phyloP scores from a whole-genome alignment of 2,329 filamentous ascomycete genomes.

The Fusarium gaditjirri region DNA sequence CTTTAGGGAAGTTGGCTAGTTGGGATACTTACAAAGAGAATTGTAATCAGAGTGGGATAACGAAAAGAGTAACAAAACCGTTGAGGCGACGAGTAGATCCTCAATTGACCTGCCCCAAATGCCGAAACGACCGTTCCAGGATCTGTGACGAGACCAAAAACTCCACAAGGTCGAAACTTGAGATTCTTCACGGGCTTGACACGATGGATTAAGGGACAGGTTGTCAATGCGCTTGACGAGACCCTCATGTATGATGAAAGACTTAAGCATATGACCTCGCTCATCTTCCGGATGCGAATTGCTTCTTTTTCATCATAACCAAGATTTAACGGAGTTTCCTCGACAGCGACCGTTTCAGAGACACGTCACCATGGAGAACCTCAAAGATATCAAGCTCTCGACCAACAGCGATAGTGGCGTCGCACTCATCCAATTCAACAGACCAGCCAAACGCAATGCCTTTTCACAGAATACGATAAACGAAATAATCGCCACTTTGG shows the following conservation, averaged over 20 bases:
- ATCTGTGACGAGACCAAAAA: slow-evolving; percentile 8
- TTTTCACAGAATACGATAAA: slow-evolving; percentile 30
- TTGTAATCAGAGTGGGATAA: slow-evolving; percentile 8
- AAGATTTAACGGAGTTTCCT: background rate
- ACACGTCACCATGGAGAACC: slow-evolving; percentile 16
- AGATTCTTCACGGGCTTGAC: background rate
- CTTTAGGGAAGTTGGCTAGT: background rate
- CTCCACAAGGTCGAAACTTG: slow-evolving; percentile 15
- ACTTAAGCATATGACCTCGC: slow-evolving; percentile 9
- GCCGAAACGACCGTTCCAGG: slow-evolving; percentile 12
- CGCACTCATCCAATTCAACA: slow-evolving; percentile 29
- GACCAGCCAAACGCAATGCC: slow-evolving; percentile 32
- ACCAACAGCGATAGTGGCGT: slow-evolving; percentile 3
- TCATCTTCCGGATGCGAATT: background rate
- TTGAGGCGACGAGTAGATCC: background rate
- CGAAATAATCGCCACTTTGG: slow-evolving; percentile 19
- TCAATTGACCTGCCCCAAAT: slow-evolving; percentile 13
- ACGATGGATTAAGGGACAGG: background rate
- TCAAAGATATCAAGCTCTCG: slow-evolving; percentile 20
- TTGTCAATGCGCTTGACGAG: background rate
- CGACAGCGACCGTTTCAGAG: background rate
- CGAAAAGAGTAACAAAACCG: slow-evolving; percentile 7
- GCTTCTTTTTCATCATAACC: background rate
- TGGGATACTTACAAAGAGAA: slow-evolving; percentile 1
- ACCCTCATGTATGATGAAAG: background rate